phyloP scores from a whole-genome alignment of 305 asterid species.

The Fraxinus baroniana region DNA sequence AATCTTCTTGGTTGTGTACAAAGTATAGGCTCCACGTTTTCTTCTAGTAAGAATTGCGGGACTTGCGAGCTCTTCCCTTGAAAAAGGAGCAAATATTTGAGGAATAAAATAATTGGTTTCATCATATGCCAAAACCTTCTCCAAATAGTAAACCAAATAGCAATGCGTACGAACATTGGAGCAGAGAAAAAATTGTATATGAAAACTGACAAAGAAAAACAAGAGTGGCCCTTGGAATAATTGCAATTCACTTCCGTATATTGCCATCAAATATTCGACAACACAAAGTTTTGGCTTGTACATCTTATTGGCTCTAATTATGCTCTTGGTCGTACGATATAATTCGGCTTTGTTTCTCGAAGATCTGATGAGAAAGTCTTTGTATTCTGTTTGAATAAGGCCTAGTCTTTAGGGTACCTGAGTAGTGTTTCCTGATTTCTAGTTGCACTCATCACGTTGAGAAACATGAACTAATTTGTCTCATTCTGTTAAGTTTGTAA shows the following conservation, averaged over 20 bases:
- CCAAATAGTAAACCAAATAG: background rate
- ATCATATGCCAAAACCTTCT: background rate
- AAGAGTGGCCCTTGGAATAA: background rate
- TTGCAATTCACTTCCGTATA: background rate
- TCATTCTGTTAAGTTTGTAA: too few species aligned
- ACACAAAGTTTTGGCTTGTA: background rate
- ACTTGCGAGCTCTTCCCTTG: constrained; percentile 97
- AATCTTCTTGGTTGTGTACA: constrained; percentile 98
- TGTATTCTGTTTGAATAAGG: too few species aligned
- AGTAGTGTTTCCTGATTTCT: too few species aligned
- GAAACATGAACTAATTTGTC: too few species aligned
- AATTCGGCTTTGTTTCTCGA: background rate
- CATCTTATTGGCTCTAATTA: background rate
- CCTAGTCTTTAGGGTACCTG: too few species aligned
- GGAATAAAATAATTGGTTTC: constrained; percentile 1
- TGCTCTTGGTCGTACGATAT: background rate
- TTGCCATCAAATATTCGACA: background rate
- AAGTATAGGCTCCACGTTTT: constrained; percentile 73
- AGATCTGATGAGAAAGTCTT: background rate
- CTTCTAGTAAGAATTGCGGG: constrained; percentile 86
- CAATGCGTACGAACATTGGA: background rate
- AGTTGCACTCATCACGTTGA: too few species aligned
- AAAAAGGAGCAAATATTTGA: constrained; percentile 22
- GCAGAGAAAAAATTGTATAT: background rate
- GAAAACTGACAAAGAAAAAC: background rate